phyloP scores from a whole-genome alignment of 768 basidiomycete genomes.

The Tylopilus sp. region DNA sequence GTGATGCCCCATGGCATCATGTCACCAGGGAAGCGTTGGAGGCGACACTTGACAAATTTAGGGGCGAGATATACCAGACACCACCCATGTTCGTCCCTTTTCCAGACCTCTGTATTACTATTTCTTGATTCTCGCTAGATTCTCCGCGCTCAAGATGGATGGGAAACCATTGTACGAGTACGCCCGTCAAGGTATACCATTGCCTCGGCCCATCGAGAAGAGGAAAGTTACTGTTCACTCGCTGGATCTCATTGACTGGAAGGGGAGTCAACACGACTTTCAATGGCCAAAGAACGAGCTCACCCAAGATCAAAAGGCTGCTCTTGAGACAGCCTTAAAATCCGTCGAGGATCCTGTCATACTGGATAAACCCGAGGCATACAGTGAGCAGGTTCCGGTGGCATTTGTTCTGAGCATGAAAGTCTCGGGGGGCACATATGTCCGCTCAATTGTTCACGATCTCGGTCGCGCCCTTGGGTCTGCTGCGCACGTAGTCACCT shows the following conservation, averaged over 20 bases:
- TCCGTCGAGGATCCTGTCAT: constrained; percentile 41
- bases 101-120: not conserved
- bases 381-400: constrained; percentile 48
- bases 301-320: constrained; percentile 61
- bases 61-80: constrained; percentile 84
- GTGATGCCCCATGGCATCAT: constrained; percentile 76
- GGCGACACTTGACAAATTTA: constrained; percentile 62
- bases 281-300: constrained; percentile 73
- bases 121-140: constrained; percentile 47
- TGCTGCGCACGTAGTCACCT: constrained; percentile 89
- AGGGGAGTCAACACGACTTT: constrained; percentile 70
- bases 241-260: constrained; percentile 77
- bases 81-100: constrained; percentile 75
- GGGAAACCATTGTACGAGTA: constrained; percentile 95
- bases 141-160: constrained; percentile 98
- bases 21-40: constrained; percentile 79
- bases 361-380: constrained; percentile 31
- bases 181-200: constrained; percentile 83
- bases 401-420: constrained; percentile 89
- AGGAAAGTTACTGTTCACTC: constrained; percentile 80
- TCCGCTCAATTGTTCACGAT: constrained; percentile 94
- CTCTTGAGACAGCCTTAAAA: constrained; percentile 63
- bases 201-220: constrained; percentile 91
- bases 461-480: constrained; percentile 79
- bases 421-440: constrained; percentile 96